These are phyloP conservation scores for Lichtheimia ramosa DNA, from an alignment of 371 early-diverging fungal genomes.

Conservation along the genomic window DNA sequence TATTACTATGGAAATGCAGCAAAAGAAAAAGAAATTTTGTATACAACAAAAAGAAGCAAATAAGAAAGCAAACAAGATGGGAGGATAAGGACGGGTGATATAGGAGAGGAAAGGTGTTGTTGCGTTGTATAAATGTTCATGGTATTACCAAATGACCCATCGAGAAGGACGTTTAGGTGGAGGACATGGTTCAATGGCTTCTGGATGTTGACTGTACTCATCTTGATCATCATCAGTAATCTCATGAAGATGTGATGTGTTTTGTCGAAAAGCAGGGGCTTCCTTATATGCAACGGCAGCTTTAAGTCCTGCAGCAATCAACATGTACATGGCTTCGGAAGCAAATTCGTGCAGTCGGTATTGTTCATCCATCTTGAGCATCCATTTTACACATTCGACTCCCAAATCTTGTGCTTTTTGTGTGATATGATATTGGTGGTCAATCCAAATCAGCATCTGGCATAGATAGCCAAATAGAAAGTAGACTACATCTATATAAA, in stretches of 20 bases:
- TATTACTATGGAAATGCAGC: neutral
- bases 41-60: neutral
- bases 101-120: too few relatives aligned
- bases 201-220: neutral
- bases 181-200: neutral
- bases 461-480: slow-evolving; percentile 45
- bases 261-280: slow-evolving; percentile 30
- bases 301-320: slow-evolving; percentile 55
- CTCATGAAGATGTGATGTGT: neutral
- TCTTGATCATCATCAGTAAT: neutral
- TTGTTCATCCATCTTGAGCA: slow-evolving; percentile 56
- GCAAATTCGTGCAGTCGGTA: slow-evolving; percentile 64
- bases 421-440: slow-evolving; percentile 49
- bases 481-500: slow-evolving; percentile 22
- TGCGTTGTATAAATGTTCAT: neutral
- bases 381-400: slow-evolving; percentile 48
- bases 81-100: neutral
- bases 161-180: neutral
- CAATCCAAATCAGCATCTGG: slow-evolving; percentile 48
- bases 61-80: neutral
- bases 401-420: slow-evolving; percentile 53
- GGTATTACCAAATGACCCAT: neutral
- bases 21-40: neutral
- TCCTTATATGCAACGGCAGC: slow-evolving; percentile 67
- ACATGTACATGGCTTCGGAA: slow-evolving; percentile 54